Evolutionary conservation across 1,284 basidiomycete species (phyloP), one percentile per base, ranked within the genome.

Genomic region (Rhodotorula sp.): DNA sequence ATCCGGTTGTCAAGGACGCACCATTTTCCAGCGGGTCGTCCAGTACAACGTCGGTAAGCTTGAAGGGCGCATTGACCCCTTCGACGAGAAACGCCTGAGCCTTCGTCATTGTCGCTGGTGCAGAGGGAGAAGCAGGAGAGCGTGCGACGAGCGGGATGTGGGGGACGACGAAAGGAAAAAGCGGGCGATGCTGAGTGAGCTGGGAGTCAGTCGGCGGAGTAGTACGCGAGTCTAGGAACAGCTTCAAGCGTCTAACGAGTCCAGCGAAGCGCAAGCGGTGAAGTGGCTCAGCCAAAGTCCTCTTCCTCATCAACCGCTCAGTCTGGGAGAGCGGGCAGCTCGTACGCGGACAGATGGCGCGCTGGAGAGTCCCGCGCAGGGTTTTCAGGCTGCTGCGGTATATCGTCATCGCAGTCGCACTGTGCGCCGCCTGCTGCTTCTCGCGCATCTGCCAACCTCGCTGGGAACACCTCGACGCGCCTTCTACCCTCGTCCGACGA

Each of bases 81-180:
- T 34, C 30, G 15, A 69, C 44, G 15, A 74, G 70, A 37, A 71
- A 63, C 0, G 67, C 72, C 53, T 74, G 59, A 13, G 72, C 71
- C 34, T 50, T 26, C 4, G 16, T 28, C 4, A 51, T 50, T 67
- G 68, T 44, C 40, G 40, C 40, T 69, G 13, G n/a, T 57, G 30
- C 16, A 1, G 15, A 10, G 13, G 20, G 37, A 10, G 44, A 9
- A 30, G 28, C 4, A n/a, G 18, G 57, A n/a, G 34, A 13, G 34
- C 37, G 40, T 28, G 57, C 22, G 24, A 30, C 46, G 52, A 26
- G 30, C 31, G 34, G 1, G 26, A 44, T 44, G 40, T 44, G 40
- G 40, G 40, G 40, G 40, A 44, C 40, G 40, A 13, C 40, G 40
- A 18, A 44, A 44, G 10, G 40, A 44, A 44, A 13, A 44, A 44